Base-by-base conservation (phyloP, 257 asterid species). In the Capsicum pubescens region DNA sequence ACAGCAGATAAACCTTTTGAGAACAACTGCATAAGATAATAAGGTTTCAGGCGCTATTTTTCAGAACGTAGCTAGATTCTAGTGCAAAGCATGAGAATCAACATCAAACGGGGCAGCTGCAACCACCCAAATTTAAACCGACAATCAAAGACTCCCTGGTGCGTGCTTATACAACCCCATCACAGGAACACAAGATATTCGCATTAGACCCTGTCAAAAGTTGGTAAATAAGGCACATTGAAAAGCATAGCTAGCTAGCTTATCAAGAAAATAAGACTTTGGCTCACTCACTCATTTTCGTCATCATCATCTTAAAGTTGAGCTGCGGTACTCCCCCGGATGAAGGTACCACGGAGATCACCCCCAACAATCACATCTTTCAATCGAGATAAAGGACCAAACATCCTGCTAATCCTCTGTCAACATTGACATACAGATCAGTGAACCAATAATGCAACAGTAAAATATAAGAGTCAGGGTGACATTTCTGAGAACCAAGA, bases 361-460 rank as follows among this genome's bases (percentile, higher is more conserved):
- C 89, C 86, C 55, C 86, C 84, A 58, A 85, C 85, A 44, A 80
- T 19, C 63, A 84, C 88, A 74, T 86, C 88, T 69, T 88, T 89
- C 54, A 89, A 80, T 74, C 86, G 89, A 32, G 90, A 84, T 80
- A 89, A 67, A 48, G 93, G 92, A 87, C 86, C 80, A 83, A 69
- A 70, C 68, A 88, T 83, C 91, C 90, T 82, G 66, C 85, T 68
- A 69, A 88, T 83, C 68, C 85, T 88, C 93, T 88, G 90, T 83
- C 83, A 17, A 48, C 46, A 72, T 32, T 39, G 81, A 60, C 54
- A 61, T 14, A 77, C 63, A 54, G 64, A 77, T 77, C 26, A 52
- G 81, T 52, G 26, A 54, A 50, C 61, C 80, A 50, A 50, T 16
- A 76, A 21, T 52, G 81, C 81, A 52, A 21, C 46, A 52, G 48